Evolutionary conservation across 176 grass and related monocot species (phyloP), one percentile per base, ranked within the genome.

Genomic region (Phoenix roebelenii): DNA sequence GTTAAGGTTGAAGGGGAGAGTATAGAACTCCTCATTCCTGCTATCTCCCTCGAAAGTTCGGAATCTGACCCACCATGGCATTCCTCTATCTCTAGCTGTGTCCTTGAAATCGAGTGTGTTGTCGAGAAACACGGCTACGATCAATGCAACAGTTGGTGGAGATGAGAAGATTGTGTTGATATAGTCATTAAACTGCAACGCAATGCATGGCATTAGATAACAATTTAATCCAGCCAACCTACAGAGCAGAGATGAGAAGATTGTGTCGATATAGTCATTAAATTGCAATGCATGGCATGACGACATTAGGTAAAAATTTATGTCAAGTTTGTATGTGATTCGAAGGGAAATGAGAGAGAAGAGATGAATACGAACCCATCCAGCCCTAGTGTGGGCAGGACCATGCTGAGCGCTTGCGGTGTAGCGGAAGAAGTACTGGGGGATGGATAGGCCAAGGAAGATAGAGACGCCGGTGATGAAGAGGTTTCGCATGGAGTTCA

Each of bases 401-500:
- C 87, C 94, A 61, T 82, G 88, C 3, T 89, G 73, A 71, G 84
- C 76, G 56, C 70, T 64, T 65, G 91, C 70, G 67, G 76, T 81
- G 67, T 89, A 98, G 35, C 84, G 85, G 71, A 98, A 93, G 75
- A 98, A 98, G 69, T 93, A 98, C 60, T 98, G 88, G 1, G 94
- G 94, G 70, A 98, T 85, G n/a, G 94, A 98, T 16, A 98, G 16
- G 49, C 94, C 94, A 16, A 98, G 88, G 58, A 93, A 98, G 76
- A 98, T 85, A 23, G 94, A 98, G 55, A 98, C 94, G 54, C 94
- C 94, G 0, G 64, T 78, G 60, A 98, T 98, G 67, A 98, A 98
- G 59, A 98, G 87, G 74, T 89, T 98, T 57, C 94, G 84, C 94
- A 98, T 98, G 24, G 94, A 98, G 78, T 98, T 98, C 94, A 98